A percentile compares a stretch with the other conserved stretches of the same genome.
Conservation (phyloP, 2,329 filamentous ascomycete species). For the Cordyceps militaris region DNA sequence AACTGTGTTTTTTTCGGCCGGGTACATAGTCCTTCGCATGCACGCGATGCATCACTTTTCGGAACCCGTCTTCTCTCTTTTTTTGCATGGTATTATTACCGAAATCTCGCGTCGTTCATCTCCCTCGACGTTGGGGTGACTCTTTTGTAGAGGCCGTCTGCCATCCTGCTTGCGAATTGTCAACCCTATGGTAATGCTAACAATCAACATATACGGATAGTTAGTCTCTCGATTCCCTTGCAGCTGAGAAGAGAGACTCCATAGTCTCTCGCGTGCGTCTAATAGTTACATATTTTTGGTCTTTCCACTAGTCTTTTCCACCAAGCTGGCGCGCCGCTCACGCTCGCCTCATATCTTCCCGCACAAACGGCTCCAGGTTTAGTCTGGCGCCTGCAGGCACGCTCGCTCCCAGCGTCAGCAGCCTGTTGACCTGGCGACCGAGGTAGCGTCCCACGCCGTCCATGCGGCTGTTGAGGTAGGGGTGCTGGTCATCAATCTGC, state of each 20-base stretch:
- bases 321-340: not conserved
- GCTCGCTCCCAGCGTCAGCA: constrained; percentile 37
- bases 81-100: not conserved
- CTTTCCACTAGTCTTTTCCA: too few species aligned
- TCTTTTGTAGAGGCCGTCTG: not conserved
- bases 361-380: constrained; percentile 28
- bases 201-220: not conserved
- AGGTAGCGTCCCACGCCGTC: constrained; percentile 34
- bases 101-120: not conserved
- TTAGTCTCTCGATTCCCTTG: not conserved
- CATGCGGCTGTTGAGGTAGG: constrained; percentile 47
- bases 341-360: constrained; percentile 24
- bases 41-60: constrained; percentile 5
- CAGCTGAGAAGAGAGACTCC: constrained; percentile 2
- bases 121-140: not conserved
- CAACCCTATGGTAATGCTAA: not conserved
- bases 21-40: not conserved
- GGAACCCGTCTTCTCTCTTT: not conserved
- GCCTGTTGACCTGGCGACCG: constrained; percentile 34
- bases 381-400: constrained; percentile 32
- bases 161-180: not conserved
- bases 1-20: not conserved
- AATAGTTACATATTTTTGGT: too few species aligned
- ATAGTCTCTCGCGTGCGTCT: not conserved
- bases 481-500: constrained; percentile 36